A percentile compares a stretch with the other conserved stretches of the same genome.
phyloP scores from a whole-genome alignment of 495 filamentous ascomycete species.

The Penicillium manginii region DNA sequence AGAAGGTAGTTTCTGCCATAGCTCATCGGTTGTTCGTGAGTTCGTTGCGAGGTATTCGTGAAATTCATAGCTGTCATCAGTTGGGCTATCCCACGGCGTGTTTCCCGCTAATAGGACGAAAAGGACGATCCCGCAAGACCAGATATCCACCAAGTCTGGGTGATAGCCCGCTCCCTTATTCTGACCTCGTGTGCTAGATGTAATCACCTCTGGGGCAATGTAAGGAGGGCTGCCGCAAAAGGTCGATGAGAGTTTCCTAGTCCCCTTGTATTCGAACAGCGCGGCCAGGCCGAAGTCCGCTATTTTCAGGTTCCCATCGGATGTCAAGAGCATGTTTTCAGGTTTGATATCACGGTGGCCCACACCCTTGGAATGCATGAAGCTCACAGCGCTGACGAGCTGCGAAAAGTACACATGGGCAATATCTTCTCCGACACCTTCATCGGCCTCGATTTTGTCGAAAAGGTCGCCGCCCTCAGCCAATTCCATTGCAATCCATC shows the following conservation, averaged over 20 bases:
- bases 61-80: conserved; percentile 76
- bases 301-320: conserved; percentile 86
- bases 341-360: conserved; percentile 91
- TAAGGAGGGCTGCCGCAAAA: conserved; percentile 98
- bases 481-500: conserved; percentile 98
- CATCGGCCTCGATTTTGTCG: conserved; percentile 98
- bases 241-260: conserved; percentile 75
- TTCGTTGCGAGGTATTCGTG: conserved; percentile 80
- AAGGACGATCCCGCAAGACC: conserved; percentile 95
- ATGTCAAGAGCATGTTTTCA: conserved; percentile 84
- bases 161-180: conserved; percentile 70
- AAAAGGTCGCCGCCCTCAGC: conserved; percentile 96
- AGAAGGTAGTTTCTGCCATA: conserved; percentile 80
- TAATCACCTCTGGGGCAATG: conserved; percentile 91
- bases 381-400: conserved; percentile 85
- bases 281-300: conserved; percentile 96
- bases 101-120: conserved; percentile 96
- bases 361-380: conserved; percentile 91
- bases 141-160: conserved; percentile 87
- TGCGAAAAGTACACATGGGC: conserved; percentile 97
- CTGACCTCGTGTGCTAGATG: conserved; percentile 47
- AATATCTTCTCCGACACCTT: conserved; percentile 87
- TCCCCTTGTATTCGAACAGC: conserved; percentile 86
- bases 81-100: conserved; percentile 97
- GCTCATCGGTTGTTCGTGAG: conserved; percentile 77